A percentile compares a stretch with the other conserved stretches of the same genome.
Conservation (phyloP, 345 rosid genomes). For the Populus euphratica region DNA sequence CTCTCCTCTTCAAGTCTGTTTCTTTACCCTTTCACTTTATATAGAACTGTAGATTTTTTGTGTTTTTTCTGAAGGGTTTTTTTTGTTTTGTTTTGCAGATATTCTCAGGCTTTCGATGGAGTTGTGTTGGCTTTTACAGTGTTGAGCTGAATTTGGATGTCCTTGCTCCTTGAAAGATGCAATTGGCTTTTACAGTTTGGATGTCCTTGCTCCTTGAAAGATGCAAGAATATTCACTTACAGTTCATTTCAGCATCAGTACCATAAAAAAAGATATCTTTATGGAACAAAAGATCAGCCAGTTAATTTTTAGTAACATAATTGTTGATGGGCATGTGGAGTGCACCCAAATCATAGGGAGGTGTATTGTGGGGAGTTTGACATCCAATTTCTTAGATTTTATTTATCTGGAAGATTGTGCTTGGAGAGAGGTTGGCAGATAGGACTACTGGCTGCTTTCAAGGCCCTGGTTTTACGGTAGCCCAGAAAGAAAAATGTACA, state of each 20-base stretch:
- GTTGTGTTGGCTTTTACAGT: constrained; percentile 43
- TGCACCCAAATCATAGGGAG: background rate
- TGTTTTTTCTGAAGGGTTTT: no score
- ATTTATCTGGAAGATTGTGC: background rate
- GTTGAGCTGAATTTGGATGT: no score
- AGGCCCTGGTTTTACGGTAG: background rate
- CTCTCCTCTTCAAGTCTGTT: constrained; percentile 70
- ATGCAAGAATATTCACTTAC: background rate
- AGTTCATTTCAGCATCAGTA: background rate
- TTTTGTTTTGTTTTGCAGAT: constrained; percentile 39
- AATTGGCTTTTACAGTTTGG: constrained; percentile 27
- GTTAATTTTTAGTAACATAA: background rate
- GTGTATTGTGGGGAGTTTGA: background rate
- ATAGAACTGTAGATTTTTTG: background rate
- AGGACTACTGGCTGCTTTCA: background rate
- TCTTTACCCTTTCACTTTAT: background rate
- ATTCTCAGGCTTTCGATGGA: constrained; percentile 60
- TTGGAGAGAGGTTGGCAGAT: background rate
- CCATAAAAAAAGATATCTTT: background rate
- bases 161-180: background rate
- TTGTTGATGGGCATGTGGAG: background rate
- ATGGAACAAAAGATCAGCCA: background rate
- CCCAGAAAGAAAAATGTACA: background rate
- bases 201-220: background rate
- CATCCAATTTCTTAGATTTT: background rate